Base-by-base conservation (phyloP, 2,329 filamentous ascomycete genomes). In the Massarina eburnea region DNA sequence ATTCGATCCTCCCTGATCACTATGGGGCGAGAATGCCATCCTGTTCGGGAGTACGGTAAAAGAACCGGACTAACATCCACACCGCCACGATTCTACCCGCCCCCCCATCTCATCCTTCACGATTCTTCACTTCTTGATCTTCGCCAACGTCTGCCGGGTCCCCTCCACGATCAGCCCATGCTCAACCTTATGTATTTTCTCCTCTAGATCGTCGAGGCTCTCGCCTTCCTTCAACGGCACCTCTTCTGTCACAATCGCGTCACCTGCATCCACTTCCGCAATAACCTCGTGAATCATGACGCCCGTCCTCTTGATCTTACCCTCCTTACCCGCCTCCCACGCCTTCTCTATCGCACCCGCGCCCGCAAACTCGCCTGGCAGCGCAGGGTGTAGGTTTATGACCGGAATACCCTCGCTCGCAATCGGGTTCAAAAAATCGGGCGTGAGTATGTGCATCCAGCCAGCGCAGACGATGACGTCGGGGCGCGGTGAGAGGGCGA, bases 261-360 rank as follows among this genome's bases (percentile, higher is more conserved):
- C 76, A 2, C 91, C 91, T 61, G 86, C 80, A 73, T 96, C 91
- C 43, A 96, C 89, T 67, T 92, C 83, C 8, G 65, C 64, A 58
- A 78, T 77, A 14, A 95, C 90, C 70, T 91, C 86, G 72, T 96
- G 91, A 14, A 90, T 83, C 91, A 95, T 96, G 43, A 95, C 85
- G 1, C 91, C 91, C 0, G 82, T 91, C 54, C 78, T 80, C 54
- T 80, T 79, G 55, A 87, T 79, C 59, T 84, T 80, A 8, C 89
- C 80, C 52, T 79, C 80, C 64, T 84, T 71, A 65, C 88, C 91
- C 46, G 89, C 89, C 37, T 81, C 78, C 71, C 83, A 90, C 3
- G 91, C 89, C 19, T 89, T 78, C 58, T 87, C 82, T 58, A 96
- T 95, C 14, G 90, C 91, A 54, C 80, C 72, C 54, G 84, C 82